Conservation (phyloP, 352 stramenopile genomes). For the Saprolegnia parasitica region DNA sequence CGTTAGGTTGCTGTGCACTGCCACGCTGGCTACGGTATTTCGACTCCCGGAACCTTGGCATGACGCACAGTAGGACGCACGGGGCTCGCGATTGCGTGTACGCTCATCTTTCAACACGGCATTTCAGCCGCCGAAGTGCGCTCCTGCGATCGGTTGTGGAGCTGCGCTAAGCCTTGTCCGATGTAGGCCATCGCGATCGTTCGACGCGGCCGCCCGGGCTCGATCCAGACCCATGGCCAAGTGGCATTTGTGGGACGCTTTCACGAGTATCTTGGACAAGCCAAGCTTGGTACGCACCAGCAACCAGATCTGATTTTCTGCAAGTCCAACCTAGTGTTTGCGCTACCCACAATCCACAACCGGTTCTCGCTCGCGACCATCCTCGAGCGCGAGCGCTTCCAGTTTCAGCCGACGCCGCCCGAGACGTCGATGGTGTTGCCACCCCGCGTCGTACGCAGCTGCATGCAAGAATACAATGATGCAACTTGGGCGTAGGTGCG, state of each 20-base stretch:
- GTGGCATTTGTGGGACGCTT: slow-evolving; percentile 70
- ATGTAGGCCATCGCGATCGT: slow-evolving; percentile 59
- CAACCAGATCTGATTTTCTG: not conserved
- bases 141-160: not conserved
- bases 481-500: slow-evolving; percentile 39
- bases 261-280: slow-evolving; percentile 64
- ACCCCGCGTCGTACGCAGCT: slow-evolving; percentile 45
- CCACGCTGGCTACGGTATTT: slow-evolving; percentile 73
- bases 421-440: slow-evolving; percentile 23
- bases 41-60: not conserved
- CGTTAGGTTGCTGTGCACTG: slow-evolving; percentile 81
- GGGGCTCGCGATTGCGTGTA: slow-evolving; percentile 81
- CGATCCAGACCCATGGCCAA: slow-evolving; percentile 70
- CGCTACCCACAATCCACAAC: slow-evolving; percentile 66
- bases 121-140: slow-evolving; percentile 45
- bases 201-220: slow-evolving; percentile 62
- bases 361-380: slow-evolving; percentile 57
- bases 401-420: slow-evolving; percentile 44
- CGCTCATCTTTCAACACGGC: slow-evolving; percentile 79
- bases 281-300: slow-evolving; percentile 35
- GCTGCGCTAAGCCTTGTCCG: not conserved
- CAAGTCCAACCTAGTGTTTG: slow-evolving; percentile 43
- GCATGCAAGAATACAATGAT: slow-evolving; percentile 52
- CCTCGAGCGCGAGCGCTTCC: slow-evolving; percentile 64
- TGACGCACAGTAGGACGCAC: slow-evolving; percentile 39